phyloP scores from a whole-genome alignment of 2,329 filamentous ascomycete species.

The Aspergillus arachidicola region DNA sequence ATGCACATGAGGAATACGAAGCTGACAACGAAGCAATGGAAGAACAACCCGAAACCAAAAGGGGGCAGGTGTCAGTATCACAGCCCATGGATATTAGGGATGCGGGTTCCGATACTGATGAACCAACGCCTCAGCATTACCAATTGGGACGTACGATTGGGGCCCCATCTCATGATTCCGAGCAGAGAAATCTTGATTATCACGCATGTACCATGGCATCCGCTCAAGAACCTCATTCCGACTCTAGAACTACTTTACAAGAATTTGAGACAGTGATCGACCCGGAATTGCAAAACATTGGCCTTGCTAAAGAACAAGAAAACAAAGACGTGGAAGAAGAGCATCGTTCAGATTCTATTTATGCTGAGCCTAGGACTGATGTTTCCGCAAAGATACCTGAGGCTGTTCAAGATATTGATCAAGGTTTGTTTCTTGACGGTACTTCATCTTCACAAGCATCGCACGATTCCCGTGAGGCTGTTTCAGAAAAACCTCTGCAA shows the following conservation, averaged over 20 bases:
- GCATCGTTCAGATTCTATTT: neutral
- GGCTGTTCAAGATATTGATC: conserved; percentile 1
- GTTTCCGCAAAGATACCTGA: neutral
- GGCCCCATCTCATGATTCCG: neutral
- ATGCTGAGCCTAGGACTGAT: neutral
- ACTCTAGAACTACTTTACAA: neutral
- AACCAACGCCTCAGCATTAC: neutral
- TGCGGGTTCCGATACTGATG: neutral
- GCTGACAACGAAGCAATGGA: neutral
- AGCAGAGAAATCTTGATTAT: neutral
- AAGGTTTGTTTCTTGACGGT: conserved; percentile 21
- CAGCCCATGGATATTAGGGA: neutral
- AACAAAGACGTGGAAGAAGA: neutral
- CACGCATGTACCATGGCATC: neutral
- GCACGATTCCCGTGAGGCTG: neutral
- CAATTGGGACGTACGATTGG: neutral
- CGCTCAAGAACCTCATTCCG: neutral
- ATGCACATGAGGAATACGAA: neutral
- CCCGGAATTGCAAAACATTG: conserved; percentile 4
- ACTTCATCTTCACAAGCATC: conserved; percentile 6
- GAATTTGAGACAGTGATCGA: neutral
- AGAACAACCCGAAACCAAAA: neutral
- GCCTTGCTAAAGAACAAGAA: neutral
- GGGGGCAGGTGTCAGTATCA: neutral
- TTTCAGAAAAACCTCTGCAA: neutral